A percentile compares a stretch with the other conserved stretches of the same genome.
phyloP scores from a whole-genome alignment of 2,329 filamentous ascomycete species.

The Dactylellina leptospora region DNA sequence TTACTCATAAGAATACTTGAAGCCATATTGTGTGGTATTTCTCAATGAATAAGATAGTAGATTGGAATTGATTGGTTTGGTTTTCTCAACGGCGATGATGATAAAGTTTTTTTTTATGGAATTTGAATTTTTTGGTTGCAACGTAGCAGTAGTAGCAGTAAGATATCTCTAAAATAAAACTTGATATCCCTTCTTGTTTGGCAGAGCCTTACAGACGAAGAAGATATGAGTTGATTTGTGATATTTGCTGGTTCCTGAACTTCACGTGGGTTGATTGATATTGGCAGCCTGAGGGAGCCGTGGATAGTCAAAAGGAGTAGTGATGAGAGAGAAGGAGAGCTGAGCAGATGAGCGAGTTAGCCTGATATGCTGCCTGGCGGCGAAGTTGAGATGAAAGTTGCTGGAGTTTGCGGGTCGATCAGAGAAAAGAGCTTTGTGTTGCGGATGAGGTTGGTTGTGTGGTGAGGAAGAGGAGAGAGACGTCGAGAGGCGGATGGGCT shows the following conservation, averaged over 20 bases:
- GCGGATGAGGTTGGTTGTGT: conserved; percentile 51
- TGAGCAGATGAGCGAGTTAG: conserved; percentile 18
- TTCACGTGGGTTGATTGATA: conserved; percentile 20
- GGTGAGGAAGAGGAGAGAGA: conserved; percentile 33
- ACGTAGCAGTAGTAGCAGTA: conserved; percentile 40
- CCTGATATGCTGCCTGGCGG: conserved; percentile 15
- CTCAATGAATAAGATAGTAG: conserved; percentile 49
- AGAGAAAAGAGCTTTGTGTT: conserved; percentile 49
- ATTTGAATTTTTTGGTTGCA: conserved; percentile 45
- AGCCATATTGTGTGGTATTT: conserved; percentile 53
- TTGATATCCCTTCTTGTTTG: conserved; percentile 52
- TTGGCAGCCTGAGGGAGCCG: conserved; percentile 6
- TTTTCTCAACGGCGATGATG: conserved; percentile 33
- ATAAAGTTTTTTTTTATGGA: too few species aligned
- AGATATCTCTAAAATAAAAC: conserved; percentile 53
- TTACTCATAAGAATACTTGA: conserved; percentile 54
- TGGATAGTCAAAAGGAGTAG: conserved; percentile 17
- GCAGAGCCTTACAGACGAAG: conserved; percentile 49
- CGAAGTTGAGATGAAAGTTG: conserved; percentile 19
- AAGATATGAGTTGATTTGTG: conserved; percentile 54
- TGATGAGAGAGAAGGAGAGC: conserved; percentile 11
- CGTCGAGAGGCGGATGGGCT: conserved; percentile 16
- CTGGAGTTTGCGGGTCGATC: background rate
- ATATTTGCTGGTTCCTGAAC: conserved; percentile 53
- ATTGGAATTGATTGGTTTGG: conserved; percentile 42